Evolutionary conservation across 371 early-diverging fungal species (phyloP), one percentile per base, ranked within the genome.

Genomic region (Racocetra persica): DNA sequence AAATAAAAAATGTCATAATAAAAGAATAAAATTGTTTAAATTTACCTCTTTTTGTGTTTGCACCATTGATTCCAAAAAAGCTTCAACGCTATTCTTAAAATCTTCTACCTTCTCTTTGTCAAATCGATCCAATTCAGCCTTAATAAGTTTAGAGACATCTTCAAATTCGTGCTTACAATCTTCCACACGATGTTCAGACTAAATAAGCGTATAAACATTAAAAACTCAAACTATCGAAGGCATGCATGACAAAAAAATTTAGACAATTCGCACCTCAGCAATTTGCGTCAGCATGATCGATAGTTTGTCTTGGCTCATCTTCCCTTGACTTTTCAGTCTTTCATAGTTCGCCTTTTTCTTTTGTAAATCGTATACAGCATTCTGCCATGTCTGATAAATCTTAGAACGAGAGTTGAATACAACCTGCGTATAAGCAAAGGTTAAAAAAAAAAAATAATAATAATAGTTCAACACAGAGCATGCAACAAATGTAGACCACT

Each of bases 101-200:
- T 96, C 96, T 45, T 91, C 91, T 20, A 96, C 93, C 78, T 94
- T 94, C 51, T 94, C 93, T n/a, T 88, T 88, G 83, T 97, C 97
- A 83, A 96, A 95, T 26, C 95, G 89, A 79, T 93, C 94, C 54
- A 97, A 83, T 84, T 97, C 98, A 38, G 84, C 86, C 70, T 90
- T 90, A 69, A 97, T 88, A 52, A 92, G 77, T 67, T 87, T 88
- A 6, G 95, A 90, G 14, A 95, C 91, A 70, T 92, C 92, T 20
- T 93, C 90, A 84, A 94, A 96, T 20, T 92, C 94, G 41, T 87
- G 87, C 60, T 89, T 84, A 45, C 85, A 84, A 36, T 88, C 87
- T 77, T 87, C 88, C 28, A 90, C 88, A 52, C 88, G 88, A 65
- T 86, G 85, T 77, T 92, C 92, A 38, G 89, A 85, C 83, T 91